phyloP scores from a whole-genome alignment of 352 stramenopile species.

The Phytophthora pistaciae region DNA sequence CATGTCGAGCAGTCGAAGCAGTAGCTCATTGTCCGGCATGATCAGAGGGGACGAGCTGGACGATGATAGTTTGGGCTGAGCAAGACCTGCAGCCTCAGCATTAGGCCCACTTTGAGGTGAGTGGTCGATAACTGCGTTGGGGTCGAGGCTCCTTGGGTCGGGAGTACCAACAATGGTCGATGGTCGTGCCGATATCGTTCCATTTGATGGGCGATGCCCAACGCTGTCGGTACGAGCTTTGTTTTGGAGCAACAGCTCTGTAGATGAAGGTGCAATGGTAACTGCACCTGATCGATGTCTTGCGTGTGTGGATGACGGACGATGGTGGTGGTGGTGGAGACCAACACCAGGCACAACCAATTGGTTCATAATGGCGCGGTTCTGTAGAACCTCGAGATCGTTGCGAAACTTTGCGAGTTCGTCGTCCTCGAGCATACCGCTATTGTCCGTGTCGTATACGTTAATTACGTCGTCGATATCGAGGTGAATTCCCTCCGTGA shows the following conservation, averaged over 20 bases:
- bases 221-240: slow-evolving; percentile 29
- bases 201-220: slow-evolving; percentile 6
- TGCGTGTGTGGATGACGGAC: slow-evolving; percentile 1
- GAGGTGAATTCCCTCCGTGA: slow-evolving; percentile 78
- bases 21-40: slow-evolving; percentile 54
- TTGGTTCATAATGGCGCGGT: slow-evolving; percentile 61
- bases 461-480: slow-evolving; percentile 83
- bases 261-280: slow-evolving; percentile 9
- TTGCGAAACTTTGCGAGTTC: slow-evolving; percentile 75
- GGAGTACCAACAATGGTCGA: background rate
- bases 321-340: slow-evolving; percentile 26
- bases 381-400: slow-evolving; percentile 79
- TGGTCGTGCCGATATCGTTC: background rate
- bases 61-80: slow-evolving; percentile 4
- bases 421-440: slow-evolving; percentile 78
- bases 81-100: slow-evolving; percentile 11
- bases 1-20: slow-evolving; percentile 62
- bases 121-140: background rate
- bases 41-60: slow-evolving; percentile 15
- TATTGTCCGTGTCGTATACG: slow-evolving; percentile 85
- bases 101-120: slow-evolving; percentile 16
- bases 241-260: slow-evolving; percentile 30
- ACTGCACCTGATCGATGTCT: slow-evolving; percentile 23
- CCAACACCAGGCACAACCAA: slow-evolving; percentile 35
- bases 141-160: background rate